Evolutionary conservation across 108 stramenopile genomes (phyloP).

Genomic region (Fistulifera solaris): DNA sequence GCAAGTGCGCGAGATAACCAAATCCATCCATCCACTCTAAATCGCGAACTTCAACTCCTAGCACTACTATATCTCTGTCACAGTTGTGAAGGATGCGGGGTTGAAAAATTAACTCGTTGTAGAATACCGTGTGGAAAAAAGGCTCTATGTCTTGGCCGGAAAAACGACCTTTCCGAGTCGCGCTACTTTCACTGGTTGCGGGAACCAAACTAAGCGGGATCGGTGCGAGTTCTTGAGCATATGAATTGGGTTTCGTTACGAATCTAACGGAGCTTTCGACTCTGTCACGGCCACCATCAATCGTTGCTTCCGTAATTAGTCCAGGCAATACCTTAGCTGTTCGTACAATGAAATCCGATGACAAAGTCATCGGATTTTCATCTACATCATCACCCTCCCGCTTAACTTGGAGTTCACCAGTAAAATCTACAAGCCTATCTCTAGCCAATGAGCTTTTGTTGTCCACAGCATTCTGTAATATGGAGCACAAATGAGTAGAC

Average conservation of each 20-base stretch:
- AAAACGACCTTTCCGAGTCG: not conserved
- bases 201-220: slow-evolving; percentile 40
- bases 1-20: slow-evolving; percentile 38
- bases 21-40: slow-evolving; percentile 34
- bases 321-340: not conserved
- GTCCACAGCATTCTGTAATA: slow-evolving; percentile 32
- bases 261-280: slow-evolving; percentile 5
- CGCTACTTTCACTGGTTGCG: not conserved
- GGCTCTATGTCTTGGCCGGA: slow-evolving; percentile 41
- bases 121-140: slow-evolving; percentile 56
- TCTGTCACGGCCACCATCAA: slow-evolving; percentile 40
- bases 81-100: slow-evolving; percentile 61
- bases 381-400: not conserved
- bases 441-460: slow-evolving; percentile 63
- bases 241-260: slow-evolving; percentile 9
- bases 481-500: too few relatives aligned
- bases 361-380: not conserved
- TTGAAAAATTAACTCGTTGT: slow-evolving; percentile 74
- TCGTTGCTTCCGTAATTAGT: slow-evolving; percentile 36
- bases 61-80: slow-evolving; percentile 58
- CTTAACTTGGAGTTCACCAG: slow-evolving; percentile 59
- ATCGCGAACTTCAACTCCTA: slow-evolving; percentile 71
- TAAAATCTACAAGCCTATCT: slow-evolving; percentile 77
- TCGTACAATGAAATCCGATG: not conserved
- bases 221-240: slow-evolving; percentile 70